Evolutionary conservation across 192 early-diverging fungal genomes (phyloP).

Genomic region (Backusella sp.): DNA sequence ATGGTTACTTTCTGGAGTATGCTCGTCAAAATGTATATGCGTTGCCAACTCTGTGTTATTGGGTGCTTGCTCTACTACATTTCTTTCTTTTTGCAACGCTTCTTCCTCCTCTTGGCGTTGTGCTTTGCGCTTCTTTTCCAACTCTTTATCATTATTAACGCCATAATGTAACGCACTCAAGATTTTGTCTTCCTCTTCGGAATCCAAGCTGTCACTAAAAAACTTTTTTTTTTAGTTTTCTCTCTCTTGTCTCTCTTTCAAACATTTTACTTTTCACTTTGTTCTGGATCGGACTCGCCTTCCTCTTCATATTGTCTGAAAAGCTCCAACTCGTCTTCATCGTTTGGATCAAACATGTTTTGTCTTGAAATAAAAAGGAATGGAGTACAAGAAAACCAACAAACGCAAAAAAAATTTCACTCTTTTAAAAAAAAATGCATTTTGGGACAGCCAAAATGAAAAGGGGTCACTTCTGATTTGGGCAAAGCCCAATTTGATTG

Average conservation of each 20-base stretch:
- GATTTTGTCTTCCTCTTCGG: slow-evolving; percentile 5
- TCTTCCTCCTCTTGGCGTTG: neutral
- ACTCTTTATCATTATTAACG: neutral
- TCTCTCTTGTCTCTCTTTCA: neutral
- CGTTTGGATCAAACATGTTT: neutral
- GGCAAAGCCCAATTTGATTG: no score
- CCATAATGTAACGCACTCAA: slow-evolving; percentile 7
- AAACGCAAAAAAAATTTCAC: neutral
- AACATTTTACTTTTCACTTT: neutral
- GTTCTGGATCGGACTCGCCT: neutral
- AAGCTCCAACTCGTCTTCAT: neutral
- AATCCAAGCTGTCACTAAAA: slow-evolving; percentile 8
- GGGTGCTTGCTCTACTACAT: neutral
- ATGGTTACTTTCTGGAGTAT: neutral
- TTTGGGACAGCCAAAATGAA: neutral
- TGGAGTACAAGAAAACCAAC: neutral
- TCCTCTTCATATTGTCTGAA: neutral
- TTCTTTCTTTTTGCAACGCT: neutral
- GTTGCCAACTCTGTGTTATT: neutral
- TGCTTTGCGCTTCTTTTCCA: neutral
- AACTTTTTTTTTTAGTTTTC: no score
- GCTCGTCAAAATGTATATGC: neutral
- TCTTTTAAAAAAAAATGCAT: neutral
- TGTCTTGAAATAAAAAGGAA: neutral
- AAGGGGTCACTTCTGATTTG: neutral